Evolutionary conservation across 2,329 filamentous ascomycete species (phyloP), one percentile per base, ranked within the genome.

Genomic region (Talaromyces sp.): DNA sequence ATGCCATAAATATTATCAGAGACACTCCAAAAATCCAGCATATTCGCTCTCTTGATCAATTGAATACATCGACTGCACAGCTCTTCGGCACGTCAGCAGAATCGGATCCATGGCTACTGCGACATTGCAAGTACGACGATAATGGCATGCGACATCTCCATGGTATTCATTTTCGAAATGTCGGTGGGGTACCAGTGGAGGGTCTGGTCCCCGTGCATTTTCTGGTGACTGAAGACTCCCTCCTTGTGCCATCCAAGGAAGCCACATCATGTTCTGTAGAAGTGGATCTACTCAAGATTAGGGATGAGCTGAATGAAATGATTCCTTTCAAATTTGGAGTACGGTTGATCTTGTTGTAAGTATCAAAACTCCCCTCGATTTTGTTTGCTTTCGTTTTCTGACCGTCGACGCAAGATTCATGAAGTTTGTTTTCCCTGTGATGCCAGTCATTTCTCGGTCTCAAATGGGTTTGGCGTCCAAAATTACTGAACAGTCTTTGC

Each of bases 71-170:
- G 6, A 71, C 70, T 58, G 72, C 71, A 9, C 71, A 75, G 65
- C 65, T 77, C 6, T 73, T 75, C 31, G 74, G 74, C 0, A 70
- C 70, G 1, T 76, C 76, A 4, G 72, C 74, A 27, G 75, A 76
- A 48, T 75, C 73, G 8, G 75, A 77, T 52, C 75, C 75, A 0
- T 77, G 75, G 74, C 68, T 78, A 3, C 67, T 77, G 22, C 65
- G 75, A 19, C 76, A 78, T 64, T 77, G 75, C 64, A 72, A 70
- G 11, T 78, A 76, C 52, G 75, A 78, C 58, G 75, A 77, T 56
- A 68, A 73, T 24, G 76, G 76, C 0, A 71, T 78, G 64, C 72
- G 73, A 9, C 69, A 70, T 24, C 76, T 77, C 33, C 73, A 77
- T 65, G 74, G 74, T 59, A 69, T 77, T 9, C 74, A 77, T 63